A percentile compares a stretch with the other conserved stretches of the same genome.
phyloP scores from a whole-genome alignment of 192 early-diverging fungal genomes.

The Dissophora ornata region DNA sequence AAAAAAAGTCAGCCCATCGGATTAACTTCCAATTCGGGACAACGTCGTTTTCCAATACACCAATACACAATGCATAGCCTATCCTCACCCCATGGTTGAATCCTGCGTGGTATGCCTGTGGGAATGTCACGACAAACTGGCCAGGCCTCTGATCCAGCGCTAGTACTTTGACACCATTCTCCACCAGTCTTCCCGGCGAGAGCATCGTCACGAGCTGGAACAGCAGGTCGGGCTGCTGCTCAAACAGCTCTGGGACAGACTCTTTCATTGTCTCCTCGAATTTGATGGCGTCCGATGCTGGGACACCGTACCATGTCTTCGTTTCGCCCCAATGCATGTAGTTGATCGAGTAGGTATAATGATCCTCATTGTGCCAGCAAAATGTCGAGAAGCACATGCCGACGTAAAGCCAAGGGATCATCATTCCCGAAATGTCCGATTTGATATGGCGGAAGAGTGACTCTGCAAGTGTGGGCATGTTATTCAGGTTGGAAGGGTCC shows the following conservation, averaged over 20 bases:
- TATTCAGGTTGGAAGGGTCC: constrained; percentile 90
- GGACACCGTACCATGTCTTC: constrained; percentile 98
- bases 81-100: constrained; percentile 92
- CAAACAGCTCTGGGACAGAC: constrained; percentile 88
- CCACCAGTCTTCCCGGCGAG: constrained; percentile 76
- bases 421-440: constrained; percentile 96
- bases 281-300: constrained; percentile 77
- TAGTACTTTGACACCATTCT: constrained; percentile 80
- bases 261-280: constrained; percentile 89
- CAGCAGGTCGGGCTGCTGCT: constrained; percentile 89
- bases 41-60: too few relatives aligned
- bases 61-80: not conserved
- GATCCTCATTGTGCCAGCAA: constrained; percentile 99
- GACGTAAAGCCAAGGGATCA: constrained; percentile 97
- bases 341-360: constrained; percentile 96
- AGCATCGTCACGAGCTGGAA: constrained; percentile 96
- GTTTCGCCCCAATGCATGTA: constrained; percentile 97
- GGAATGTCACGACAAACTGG: constrained; percentile 95
- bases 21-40: too few relatives aligned
- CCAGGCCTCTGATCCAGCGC: constrained; percentile 90
- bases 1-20: not conserved
- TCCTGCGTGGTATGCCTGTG: constrained; percentile 93
- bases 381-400: constrained; percentile 97
- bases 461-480: constrained; percentile 82
- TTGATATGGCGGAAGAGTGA: constrained; percentile 90